phyloP scores from a whole-genome alignment of 1,284 basidiomycete genomes.

The Erythrobasidium hasegawianum region DNA sequence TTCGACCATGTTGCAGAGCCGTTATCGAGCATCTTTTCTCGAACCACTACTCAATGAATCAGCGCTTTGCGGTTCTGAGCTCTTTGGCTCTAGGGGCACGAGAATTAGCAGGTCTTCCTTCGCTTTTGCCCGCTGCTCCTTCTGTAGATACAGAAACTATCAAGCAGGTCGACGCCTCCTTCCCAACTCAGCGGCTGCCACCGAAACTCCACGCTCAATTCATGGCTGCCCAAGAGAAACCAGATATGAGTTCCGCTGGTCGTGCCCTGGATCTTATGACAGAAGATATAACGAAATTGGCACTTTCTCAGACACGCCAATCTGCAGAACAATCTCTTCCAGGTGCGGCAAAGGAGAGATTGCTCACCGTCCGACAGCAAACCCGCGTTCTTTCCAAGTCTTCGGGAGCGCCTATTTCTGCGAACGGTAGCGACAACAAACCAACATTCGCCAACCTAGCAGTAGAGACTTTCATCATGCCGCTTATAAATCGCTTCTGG shows the following conservation, averaged over 20 bases:
- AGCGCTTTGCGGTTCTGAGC: conserved; percentile 78
- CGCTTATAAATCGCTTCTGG: conserved; percentile 87
- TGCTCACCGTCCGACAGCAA: conserved; percentile 60
- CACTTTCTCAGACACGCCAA: conserved; percentile 59
- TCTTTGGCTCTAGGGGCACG: conserved; percentile 78
- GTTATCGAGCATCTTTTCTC: conserved; percentile 91
- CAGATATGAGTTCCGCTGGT: not conserved
- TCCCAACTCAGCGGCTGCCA: conserved; percentile 77
- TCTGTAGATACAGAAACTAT: conserved; percentile 41
- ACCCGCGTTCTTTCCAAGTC: not conserved
- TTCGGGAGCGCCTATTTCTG: no score
- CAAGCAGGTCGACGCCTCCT: conserved; percentile 47
- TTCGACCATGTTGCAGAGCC: no score
- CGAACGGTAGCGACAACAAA: no score
- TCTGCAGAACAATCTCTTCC: conserved; percentile 55
- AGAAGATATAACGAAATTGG: conserved; percentile 58
- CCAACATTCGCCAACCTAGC: conserved; percentile 66
- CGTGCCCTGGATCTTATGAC: conserved; percentile 57
- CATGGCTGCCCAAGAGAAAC: conserved; percentile 45
- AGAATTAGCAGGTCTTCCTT: conserved; percentile 70
- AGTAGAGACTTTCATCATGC: conserved; percentile 78
- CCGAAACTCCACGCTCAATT: conserved; percentile 65
- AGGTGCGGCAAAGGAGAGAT: conserved; percentile 64
- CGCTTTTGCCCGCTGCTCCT: conserved; percentile 51
- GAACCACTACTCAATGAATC: conserved; percentile 79